Percentiles rank a stretch among this genome's conserved stretches.
Evolutionary conservation across 164 flowering plant species (phyloP).

Genomic region (Stephania japonica): DNA sequence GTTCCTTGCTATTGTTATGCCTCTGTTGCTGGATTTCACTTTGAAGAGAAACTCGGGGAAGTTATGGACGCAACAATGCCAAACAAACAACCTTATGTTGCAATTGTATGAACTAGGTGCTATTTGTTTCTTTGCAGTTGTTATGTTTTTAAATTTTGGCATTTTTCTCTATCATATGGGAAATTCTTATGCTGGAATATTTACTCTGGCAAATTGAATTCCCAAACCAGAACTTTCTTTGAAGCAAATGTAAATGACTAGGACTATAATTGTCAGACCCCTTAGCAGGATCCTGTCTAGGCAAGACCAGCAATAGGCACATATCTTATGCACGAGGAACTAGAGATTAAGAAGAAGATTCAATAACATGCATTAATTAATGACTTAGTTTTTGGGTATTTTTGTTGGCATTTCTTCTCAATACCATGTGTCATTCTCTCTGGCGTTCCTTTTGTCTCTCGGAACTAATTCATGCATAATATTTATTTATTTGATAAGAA

Average conservation of each 20-base stretch:
- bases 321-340: neutral
- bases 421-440: too few species aligned
- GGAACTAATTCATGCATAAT: too few species aligned
- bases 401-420: too few species aligned
- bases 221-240: neutral
- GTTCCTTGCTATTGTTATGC: constrained; percentile 58
- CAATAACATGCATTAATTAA: too few species aligned
- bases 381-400: too few species aligned
- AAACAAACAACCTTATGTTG: constrained; percentile 46
- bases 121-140: neutral
- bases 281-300: neutral
- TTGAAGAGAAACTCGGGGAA: constrained; percentile 53
- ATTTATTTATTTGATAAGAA: too few species aligned
- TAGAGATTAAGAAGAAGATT: neutral
- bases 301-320: neutral
- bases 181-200: neutral
- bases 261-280: neutral
- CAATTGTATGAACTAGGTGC: constrained; percentile 46
- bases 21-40: constrained; percentile 69
- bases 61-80: constrained; percentile 34
- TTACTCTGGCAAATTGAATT: neutral
- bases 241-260: neutral
- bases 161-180: neutral
- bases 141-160: neutral
- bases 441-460: too few species aligned